Base-by-base conservation (phyloP, 1,139 yeast genomes). In the Scheffersomyces illinoinensis region DNA sequence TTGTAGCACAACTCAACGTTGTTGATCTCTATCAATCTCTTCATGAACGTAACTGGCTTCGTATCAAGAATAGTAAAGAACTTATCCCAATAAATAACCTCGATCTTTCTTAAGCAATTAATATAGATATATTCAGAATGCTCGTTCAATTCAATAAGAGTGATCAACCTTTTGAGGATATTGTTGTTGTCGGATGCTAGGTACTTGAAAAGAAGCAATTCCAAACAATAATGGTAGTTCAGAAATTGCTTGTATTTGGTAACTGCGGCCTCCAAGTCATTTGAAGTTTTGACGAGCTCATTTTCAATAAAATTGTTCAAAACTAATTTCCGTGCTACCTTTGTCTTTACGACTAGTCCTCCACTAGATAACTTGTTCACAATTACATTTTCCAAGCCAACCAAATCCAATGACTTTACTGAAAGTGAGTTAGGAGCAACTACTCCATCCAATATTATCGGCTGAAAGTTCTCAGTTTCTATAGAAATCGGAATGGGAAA, bases 101-200 rank as follows among this genome's bases (percentile, higher is more conserved):
- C 85, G 43, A 81, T 78, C 58, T 81, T 81, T 23, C 85, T 64
- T 57, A 81, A 71, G 63, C 83, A 81, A 57, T 78, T 78, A 52
- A 80, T 77, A 60, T 73, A 78, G 18, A 80, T 74, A 14, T 68
- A 66, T 54, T 77, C 79, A 10, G 77, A 66, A 46, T 70, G 65
- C 20, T 68, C 66, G n/a, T 69, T 64, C 43, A 63, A 61, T 58
- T 75, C 72, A 26, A 80, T 76, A 52, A 81, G 65, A 47, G 69
- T 66, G 18, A 76, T 69, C 49, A 80, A 66, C 47, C 66, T 64
- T 20, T 64, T 66, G 47, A 78, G 66, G 6, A 59, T 59, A 54
- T 57, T 60, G 1, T 59, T 52, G 21, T 67, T 67, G 19, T 59
- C 62, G 18, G 60, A 63, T 1, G 77, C 73, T 46, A 80, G 68